These are phyloP conservation scores for Sisymbrium irio DNA, from an alignment of 345 rosid genomes.

Conservation along the genomic window DNA sequence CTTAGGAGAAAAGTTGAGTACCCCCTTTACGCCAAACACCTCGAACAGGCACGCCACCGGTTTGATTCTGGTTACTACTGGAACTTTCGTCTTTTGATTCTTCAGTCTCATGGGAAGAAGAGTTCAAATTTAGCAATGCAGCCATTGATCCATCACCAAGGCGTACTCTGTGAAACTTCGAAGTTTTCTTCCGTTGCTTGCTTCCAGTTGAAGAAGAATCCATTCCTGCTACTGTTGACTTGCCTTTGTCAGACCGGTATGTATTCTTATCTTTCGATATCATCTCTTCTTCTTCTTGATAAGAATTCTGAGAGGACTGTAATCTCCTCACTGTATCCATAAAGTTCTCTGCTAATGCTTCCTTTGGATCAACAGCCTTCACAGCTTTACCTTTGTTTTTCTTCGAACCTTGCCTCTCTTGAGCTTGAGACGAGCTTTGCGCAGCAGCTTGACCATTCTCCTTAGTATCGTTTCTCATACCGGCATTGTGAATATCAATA, in stretches of 20 bases:
- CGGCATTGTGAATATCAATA: constrained; percentile 56
- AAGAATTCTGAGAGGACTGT: constrained; percentile 44
- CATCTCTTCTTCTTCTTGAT: constrained; percentile 40
- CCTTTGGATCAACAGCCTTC: constrained; percentile 38
- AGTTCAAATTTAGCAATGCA: constrained; percentile 49
- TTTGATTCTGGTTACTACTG: constrained; percentile 31
- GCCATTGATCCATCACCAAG: constrained; percentile 87
- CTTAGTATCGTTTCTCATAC: constrained; percentile 37
- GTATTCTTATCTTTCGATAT: constrained; percentile 49
- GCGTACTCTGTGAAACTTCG: constrained; percentile 68
- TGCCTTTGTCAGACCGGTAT: constrained; percentile 56
- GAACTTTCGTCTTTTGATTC: constrained; percentile 20
- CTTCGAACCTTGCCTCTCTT: constrained; percentile 27
- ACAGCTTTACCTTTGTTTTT: constrained; percentile 51
- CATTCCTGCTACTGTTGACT: constrained; percentile 34
- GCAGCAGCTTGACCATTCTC: constrained; percentile 25
- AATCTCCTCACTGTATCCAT: constrained; percentile 56
- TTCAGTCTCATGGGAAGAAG: constrained; percentile 42
- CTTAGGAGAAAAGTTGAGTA: constrained; percentile 48
- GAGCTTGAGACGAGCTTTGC: constrained; percentile 27
- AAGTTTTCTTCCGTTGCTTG: constrained; percentile 67
- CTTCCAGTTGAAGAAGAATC: constrained; percentile 32
- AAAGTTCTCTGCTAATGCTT: constrained; percentile 54
- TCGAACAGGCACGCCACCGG: constrained; percentile 46
- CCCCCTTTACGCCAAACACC: constrained; percentile 78